These are phyloP conservation scores for Puccinia triticina DNA, from an alignment of 1,284 basidiomycete genomes.

Conservation along the genomic window DNA sequence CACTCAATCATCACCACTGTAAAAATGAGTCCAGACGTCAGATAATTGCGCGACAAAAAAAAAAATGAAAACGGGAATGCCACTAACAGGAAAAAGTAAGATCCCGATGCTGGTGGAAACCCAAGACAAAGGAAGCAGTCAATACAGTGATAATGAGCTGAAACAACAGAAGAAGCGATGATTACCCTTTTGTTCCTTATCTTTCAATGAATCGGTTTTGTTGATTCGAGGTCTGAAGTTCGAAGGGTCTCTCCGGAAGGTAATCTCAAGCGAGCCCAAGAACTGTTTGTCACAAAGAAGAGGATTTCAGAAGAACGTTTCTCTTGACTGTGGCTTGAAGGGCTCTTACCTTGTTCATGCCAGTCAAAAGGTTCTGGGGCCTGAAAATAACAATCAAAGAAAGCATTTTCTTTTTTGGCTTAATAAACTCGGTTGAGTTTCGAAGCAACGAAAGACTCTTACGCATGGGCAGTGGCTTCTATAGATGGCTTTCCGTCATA, in stretches of 20 bases:
- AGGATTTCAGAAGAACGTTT: not conserved
- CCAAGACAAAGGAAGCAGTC: not conserved
- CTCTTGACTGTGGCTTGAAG: not conserved
- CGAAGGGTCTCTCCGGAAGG: constrained; percentile 92
- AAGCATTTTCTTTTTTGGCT: not conserved
- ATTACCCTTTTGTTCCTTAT: constrained; percentile 80
- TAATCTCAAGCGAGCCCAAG: constrained; percentile 87
- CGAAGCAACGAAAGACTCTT: constrained; percentile 58
- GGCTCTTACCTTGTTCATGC: constrained; percentile 71
- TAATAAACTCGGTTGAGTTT: constrained; percentile 47
- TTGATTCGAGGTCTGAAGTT: constrained; percentile 90
- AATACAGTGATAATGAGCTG: not conserved
- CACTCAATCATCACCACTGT: constrained; percentile 36
- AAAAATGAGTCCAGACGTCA: not conserved
- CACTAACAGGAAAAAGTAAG: constrained; percentile 49
- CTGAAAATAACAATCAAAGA: constrained; percentile 60
- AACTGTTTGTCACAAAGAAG: constrained; percentile 63
- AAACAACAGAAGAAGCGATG: not conserved
- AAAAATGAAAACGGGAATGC: not conserved
- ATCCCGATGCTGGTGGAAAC: constrained; percentile 36
- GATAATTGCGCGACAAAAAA: not conserved
- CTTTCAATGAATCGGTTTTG: constrained; percentile 88
- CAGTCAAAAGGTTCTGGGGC: constrained; percentile 78
- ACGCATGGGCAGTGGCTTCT: constrained; percentile 81
- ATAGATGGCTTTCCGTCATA: constrained; percentile 84